These are phyloP conservation scores for Diaporthe sp. DNA, from an alignment of 2,329 filamentous ascomycete species.

Conservation along the genomic window DNA sequence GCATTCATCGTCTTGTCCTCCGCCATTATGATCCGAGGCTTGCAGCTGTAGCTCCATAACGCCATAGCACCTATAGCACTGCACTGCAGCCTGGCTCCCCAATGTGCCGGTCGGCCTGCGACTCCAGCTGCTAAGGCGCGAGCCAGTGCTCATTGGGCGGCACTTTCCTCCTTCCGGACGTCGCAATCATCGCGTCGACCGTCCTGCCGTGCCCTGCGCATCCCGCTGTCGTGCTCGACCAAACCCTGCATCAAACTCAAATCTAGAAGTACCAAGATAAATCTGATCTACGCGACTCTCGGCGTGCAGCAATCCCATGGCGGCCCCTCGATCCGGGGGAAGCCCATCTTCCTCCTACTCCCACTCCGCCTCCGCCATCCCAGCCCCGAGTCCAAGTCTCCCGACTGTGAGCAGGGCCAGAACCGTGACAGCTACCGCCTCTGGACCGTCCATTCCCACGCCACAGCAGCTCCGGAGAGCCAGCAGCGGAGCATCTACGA, in stretches of 20 bases:
- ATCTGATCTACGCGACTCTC: not conserved
- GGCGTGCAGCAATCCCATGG: conserved; percentile 7
- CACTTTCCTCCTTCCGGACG: conserved; percentile 17
- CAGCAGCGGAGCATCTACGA: conserved; percentile 34
- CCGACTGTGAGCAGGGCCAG: conserved; percentile 11
- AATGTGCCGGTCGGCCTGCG: conserved; percentile 4
- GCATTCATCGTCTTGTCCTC: conserved; percentile 1
- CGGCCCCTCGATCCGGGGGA: conserved; percentile 9
- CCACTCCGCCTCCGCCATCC: conserved; percentile 5
- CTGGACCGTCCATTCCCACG: conserved; percentile 1
- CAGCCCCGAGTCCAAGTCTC: not conserved
- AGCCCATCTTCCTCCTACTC: conserved; percentile 4
- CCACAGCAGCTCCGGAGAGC: conserved; percentile 40
- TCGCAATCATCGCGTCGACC: conserved; percentile 27
- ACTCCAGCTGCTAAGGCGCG: conserved; percentile 9
- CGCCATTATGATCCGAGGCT: conserved; percentile 18
- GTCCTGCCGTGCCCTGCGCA: not conserved
- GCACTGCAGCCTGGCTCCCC: not conserved
- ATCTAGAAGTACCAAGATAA: not conserved
- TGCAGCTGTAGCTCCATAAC: conserved; percentile 17
- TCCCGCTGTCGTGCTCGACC: conserved; percentile 16
- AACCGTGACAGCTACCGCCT: conserved; percentile 16
- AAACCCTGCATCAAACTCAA: conserved; percentile 3
- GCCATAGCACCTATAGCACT: not conserved
- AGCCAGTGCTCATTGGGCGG: conserved; percentile 18